Evolutionary conservation across 2,329 filamentous ascomycete genomes (phyloP).

Genomic region (Sordariomycetes sp.): DNA sequence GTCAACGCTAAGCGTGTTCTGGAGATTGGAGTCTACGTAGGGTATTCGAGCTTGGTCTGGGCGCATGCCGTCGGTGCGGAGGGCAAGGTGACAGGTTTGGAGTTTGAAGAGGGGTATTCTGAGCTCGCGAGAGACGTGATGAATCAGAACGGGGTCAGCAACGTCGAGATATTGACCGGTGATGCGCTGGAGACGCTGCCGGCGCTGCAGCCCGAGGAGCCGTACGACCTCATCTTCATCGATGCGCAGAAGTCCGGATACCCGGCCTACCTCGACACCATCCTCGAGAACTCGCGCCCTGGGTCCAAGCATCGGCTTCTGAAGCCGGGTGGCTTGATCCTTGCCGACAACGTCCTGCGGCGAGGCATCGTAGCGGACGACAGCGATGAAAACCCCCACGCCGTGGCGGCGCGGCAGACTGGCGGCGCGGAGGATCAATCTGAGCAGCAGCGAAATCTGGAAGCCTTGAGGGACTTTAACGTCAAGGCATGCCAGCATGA

Average conservation of each 20-base stretch:
- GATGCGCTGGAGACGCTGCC: conserved; percentile 34
- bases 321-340: conserved; percentile 37
- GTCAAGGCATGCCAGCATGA: conserved; percentile 18
- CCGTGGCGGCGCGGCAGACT: conserved; percentile 7
- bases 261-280: conserved; percentile 33
- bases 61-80: conserved; percentile 32
- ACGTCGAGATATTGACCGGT: conserved; percentile 36
- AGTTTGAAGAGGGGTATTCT: conserved; percentile 34
- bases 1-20: conserved; percentile 34
- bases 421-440: conserved; percentile 9
- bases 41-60: conserved; percentile 40
- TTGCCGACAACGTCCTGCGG: conserved; percentile 45
- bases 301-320: conserved; percentile 29
- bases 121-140: conserved; percentile 27
- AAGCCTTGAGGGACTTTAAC: conserved; percentile 25
- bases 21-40: conserved; percentile 38
- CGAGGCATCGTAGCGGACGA: conserved; percentile 35
- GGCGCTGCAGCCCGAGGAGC: conserved; percentile 22
- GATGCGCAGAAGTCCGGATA: conserved; percentile 46
- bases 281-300: conserved; percentile 32
- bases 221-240: conserved; percentile 45
- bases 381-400: conserved; percentile 23
- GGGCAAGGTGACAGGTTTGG: conserved; percentile 34
- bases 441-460: conserved; percentile 11
- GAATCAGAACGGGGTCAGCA: conserved; percentile 26